Evolutionary conservation across 2,329 filamentous ascomycete genomes (phyloP).

Genomic region (Aureobasidium sp.): DNA sequence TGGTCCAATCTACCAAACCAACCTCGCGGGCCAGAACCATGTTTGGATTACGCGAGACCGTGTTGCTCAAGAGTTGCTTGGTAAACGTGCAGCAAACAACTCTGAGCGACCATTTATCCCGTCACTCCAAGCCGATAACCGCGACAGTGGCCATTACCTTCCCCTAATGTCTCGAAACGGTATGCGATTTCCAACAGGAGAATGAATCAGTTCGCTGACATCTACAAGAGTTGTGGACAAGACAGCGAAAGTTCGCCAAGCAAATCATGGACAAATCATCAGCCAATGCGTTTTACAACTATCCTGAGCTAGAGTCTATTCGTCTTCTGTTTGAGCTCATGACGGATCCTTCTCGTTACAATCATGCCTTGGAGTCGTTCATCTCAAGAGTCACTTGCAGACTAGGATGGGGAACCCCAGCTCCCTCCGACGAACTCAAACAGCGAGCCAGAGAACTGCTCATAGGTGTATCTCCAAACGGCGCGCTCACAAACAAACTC

Average conservation of each 20-base stretch:
- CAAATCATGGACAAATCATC: constrained; percentile 41
- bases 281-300: constrained; percentile 35
- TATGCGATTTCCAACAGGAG: constrained; percentile 18
- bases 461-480: constrained; percentile 40
- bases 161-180: constrained; percentile 39
- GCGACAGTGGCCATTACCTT: constrained; percentile 39
- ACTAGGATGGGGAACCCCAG: constrained; percentile 40
- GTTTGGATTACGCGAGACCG: constrained; percentile 40
- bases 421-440: constrained; percentile 40
- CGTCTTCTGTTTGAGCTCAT: constrained; percentile 40
- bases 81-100: constrained; percentile 40
- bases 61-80: constrained; percentile 37
- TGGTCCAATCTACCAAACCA: constrained; percentile 40
- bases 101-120: constrained; percentile 42
- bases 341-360: constrained; percentile 37
- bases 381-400: constrained; percentile 42
- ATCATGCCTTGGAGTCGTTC: constrained; percentile 39
- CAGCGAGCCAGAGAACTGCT: constrained; percentile 41
- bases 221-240: constrained; percentile 26
- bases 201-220: not conserved
- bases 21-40: constrained; percentile 39
- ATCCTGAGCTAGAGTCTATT: constrained; percentile 40
- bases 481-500: constrained; percentile 40
- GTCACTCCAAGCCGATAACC: constrained; percentile 38
- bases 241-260: constrained; percentile 40